Evolutionary conservation across 768 basidiomycete genomes (phyloP), one percentile per base, ranked within the genome.

Genomic region (Amanita thiersii): DNA sequence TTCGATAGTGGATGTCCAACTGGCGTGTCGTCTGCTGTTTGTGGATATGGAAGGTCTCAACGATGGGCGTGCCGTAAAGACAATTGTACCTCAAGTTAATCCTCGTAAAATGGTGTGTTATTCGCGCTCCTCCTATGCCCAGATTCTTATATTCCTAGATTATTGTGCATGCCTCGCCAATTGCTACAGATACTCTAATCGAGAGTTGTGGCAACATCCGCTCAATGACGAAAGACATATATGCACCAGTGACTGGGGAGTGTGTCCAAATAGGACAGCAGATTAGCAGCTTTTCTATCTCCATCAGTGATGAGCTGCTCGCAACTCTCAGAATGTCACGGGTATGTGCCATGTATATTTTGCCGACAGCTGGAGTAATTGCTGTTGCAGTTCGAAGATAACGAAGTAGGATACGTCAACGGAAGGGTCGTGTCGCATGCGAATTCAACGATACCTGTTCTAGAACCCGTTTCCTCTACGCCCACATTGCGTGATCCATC

Each of bases 21-120:
- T 98, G 24, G 78, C 85, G 21, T 96, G 94, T 52, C 79, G 85
- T 3, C 63, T 98, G 20, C 75, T 92, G 34, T 98, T 87, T 52
- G 79, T 98, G 34, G 94, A 99, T 55, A 81, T 98, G 77, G 96
- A 98, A 54, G 96, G 96, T 21, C 64, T 94, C 40, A 93, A 93
- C 52, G 96, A 99, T 52, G 94, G 94, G 1, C 86, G 94, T 46
- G 92, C 96, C 1, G 82, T 96, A 46, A 97, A 97, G 61, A 92
- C 87, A 0, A 96, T 99, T 48, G 82, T 98, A 3, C 89, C 94
- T 2, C 89, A 96, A 66, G 80, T 99, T 47, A 92, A 94, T 54
- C 96, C 96, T 21, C 75, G 96, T 14, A 93, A 92, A 69, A 81
- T 98, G 79, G 94, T 92, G 42, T 33, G 69, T 62, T 1, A 8